Evolutionary conservation across 805 yeast genomes (phyloP).

Genomic region (Spencermartinsiella europaea): DNA sequence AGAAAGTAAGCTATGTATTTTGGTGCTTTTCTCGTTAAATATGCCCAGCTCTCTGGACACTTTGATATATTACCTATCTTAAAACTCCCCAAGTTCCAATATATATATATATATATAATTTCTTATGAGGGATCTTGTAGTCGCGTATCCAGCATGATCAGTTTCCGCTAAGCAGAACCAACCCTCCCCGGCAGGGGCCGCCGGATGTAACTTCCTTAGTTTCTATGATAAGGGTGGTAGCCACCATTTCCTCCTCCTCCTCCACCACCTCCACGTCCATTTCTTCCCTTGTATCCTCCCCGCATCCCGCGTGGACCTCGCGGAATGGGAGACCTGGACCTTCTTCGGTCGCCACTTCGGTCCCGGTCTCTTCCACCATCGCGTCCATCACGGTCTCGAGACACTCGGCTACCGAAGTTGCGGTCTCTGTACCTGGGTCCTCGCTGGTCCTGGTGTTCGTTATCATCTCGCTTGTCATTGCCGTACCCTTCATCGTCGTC

Average conservation of each 20-base stretch:
- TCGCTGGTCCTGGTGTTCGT: conserved; percentile 4
- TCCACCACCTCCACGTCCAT: conserved; percentile 8
- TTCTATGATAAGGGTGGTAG: conserved; percentile 12
- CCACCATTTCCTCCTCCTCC: conserved; percentile 10
- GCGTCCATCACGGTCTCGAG: conserved; percentile 3
- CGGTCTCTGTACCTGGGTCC: conserved; percentile 9
- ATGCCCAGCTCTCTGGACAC: too few relatives aligned
- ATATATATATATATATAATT: too few relatives aligned
- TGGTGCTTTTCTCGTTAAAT: too few relatives aligned
- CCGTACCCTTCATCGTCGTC: background rate
- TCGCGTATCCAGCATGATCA: too few relatives aligned
- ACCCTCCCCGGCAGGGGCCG: too few relatives aligned
- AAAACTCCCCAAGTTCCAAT: too few relatives aligned
- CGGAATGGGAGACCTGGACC: conserved; percentile 11
- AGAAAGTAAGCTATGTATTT: too few relatives aligned
- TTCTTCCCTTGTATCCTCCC: conserved; percentile 4
- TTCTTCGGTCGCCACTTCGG: conserved; percentile 3
- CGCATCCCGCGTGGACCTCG: conserved; percentile 4
- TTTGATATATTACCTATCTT: too few relatives aligned
- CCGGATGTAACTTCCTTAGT: background rate
- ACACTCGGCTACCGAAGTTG: conserved; percentile 2
- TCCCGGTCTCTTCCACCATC: conserved; percentile 2
- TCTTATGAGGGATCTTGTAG: too few relatives aligned
- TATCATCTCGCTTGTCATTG: background rate
- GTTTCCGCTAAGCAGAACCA: too few relatives aligned